A percentile compares a stretch with the other conserved stretches of the same genome.
phyloP scores from a whole-genome alignment of 768 basidiomycete genomes.

The Baorangia bicolor region DNA sequence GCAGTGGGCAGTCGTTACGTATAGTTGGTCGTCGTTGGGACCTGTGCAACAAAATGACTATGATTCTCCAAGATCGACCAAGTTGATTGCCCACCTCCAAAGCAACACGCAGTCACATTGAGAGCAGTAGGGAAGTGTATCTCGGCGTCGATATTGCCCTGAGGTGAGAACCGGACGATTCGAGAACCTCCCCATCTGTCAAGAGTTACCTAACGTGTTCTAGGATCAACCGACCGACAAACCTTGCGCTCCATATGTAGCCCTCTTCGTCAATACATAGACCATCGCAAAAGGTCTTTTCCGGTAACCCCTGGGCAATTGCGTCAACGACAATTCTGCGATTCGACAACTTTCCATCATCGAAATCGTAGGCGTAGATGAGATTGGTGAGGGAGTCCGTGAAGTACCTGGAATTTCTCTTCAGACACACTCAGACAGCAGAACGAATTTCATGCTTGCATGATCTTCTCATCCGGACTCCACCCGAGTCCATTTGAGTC shows the following conservation, averaged over 20 bases:
- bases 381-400: constrained; percentile 65
- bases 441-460: constrained; percentile 12
- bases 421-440: constrained; percentile 6
- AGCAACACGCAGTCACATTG: constrained; percentile 67
- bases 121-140: constrained; percentile 60
- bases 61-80: constrained; percentile 4
- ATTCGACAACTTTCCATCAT: constrained; percentile 54
- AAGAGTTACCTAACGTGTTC: background rate
- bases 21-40: constrained; percentile 59
- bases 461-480: constrained; percentile 21
- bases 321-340: constrained; percentile 59
- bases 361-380: constrained; percentile 58
- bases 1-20: constrained; percentile 54
- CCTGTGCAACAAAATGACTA: constrained; percentile 36
- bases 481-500: constrained; percentile 24
- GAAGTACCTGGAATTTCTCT: constrained; percentile 52
- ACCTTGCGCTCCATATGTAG: constrained; percentile 62
- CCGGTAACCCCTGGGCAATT: constrained; percentile 48
- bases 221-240: constrained; percentile 24
- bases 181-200: constrained; percentile 65
- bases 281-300: constrained; percentile 60
- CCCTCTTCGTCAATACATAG: constrained; percentile 65
- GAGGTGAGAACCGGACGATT: constrained; percentile 51
- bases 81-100: constrained; percentile 40
- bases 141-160: constrained; percentile 56